Conservation (phyloP, 441 rosid species). For the Jatropha podagrica region DNA sequence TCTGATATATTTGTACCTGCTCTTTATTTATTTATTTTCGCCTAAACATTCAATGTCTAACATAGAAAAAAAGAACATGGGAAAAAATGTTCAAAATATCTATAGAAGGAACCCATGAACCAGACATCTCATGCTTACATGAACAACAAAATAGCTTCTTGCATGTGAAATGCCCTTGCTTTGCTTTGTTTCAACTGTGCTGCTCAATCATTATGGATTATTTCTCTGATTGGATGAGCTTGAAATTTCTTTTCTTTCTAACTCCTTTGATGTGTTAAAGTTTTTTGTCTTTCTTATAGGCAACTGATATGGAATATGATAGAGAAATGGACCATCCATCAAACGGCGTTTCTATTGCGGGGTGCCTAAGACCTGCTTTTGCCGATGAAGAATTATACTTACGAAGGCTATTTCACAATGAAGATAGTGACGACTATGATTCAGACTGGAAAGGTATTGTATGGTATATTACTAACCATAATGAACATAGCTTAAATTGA, state of each 20-base stretch:
- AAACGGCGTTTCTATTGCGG: constrained; percentile 80
- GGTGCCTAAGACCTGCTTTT: constrained; percentile 79
- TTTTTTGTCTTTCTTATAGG: constrained; percentile 45
- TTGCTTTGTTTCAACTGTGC: neutral
- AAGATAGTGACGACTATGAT: constrained; percentile 55
- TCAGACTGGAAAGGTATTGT: constrained; percentile 62
- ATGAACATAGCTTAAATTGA: constrained; percentile 4
- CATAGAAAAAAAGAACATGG: no score
- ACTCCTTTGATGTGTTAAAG: constrained; percentile 13
- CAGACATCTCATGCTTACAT: no score
- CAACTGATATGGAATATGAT: constrained; percentile 47
- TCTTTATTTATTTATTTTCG: no score
- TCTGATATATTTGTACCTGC: no score
- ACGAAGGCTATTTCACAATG: constrained; percentile 55
- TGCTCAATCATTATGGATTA: neutral
- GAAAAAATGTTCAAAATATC: no score
- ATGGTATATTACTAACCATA: neutral
- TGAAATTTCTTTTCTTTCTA: constrained; percentile 1
- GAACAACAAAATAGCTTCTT: no score
- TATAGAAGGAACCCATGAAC: no score
- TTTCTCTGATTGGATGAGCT: neutral
- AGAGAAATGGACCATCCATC: constrained; percentile 74
- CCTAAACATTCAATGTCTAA: no score
- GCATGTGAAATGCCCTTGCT: neutral
- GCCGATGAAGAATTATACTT: constrained; percentile 72